Evolutionary conservation across 2,329 filamentous ascomycete genomes (phyloP), one percentile per base, ranked within the genome.

Genomic region (Sphaerostilbella broomeana): DNA sequence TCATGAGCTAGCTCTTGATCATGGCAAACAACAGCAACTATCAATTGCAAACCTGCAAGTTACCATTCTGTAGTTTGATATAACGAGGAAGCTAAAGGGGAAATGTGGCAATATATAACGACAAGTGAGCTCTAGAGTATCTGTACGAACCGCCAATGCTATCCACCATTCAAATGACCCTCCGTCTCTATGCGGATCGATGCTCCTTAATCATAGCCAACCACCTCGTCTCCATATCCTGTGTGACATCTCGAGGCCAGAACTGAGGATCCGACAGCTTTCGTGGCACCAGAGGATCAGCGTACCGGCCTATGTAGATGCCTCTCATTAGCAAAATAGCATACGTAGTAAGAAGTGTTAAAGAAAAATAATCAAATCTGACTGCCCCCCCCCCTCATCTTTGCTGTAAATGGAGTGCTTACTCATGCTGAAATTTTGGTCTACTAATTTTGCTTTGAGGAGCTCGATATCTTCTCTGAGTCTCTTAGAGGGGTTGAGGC

Each of bases 391-490:
- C n/a, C n/a, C n/a, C n/a, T n/a, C n/a, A n/a, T n/a, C n/a, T n/a
- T n/a, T n/a, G n/a, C n/a, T n/a, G n/a, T n/a, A n/a, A 4, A 35
- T 12, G 3, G 6, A 17, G 18, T 4, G 47, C 65, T 48, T 54
- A 73, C 72, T 57, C 5, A 65, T 61, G 38, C 64, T 68, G 49
- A 75, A 74, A 8, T 61, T 59, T 29, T 62, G 60, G 45, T 75
- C 70, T 1, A 56, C 42, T 1, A 76, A 59, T 15, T 53, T 64
- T 2, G 56, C 41, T 29, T 59, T 65, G 8, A 56, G 50, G 4
- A 45, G 38, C 4, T 72, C 65, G 26, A 54, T 57, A 30, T 75
- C 71, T 6, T 74, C 69, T 31, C 54, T 63, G 38, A 56, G 56
- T 51, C 67, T 63, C 47, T 60, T 62, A 11, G 57, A 55, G 36